Evolutionary conservation across 2,329 filamentous ascomycete species (phyloP).

Genomic region (Akanthomyces dipterigenus): DNA sequence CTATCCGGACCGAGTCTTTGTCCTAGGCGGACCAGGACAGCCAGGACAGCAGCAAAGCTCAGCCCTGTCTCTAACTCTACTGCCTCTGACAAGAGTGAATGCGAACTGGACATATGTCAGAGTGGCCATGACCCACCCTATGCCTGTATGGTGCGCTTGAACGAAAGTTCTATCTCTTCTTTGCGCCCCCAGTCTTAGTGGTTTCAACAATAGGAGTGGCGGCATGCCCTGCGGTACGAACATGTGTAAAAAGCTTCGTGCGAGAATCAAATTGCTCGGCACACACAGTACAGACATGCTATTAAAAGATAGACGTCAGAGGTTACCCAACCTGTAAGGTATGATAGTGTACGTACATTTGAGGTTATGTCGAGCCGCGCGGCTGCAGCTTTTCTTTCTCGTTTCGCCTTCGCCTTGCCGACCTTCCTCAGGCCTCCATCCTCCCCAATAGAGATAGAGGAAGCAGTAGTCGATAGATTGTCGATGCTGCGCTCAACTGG

Average conservation of each 20-base stretch:
- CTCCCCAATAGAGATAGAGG: slow-evolving; percentile 22
- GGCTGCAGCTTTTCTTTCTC: slow-evolving; percentile 41
- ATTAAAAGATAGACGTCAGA: background rate
- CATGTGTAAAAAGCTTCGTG: slow-evolving; percentile 66
- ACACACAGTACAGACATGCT: slow-evolving; percentile 41
- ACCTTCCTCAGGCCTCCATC: slow-evolving; percentile 31
- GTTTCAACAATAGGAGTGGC: slow-evolving; percentile 24
- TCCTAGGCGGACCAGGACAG: no score
- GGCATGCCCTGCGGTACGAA: slow-evolving; percentile 60
- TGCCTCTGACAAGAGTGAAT: background rate
- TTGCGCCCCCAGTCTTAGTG: background rate
- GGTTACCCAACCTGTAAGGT: background rate
- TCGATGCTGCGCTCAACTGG: background rate
- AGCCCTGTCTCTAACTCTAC: background rate
- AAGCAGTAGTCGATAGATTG: slow-evolving; percentile 13
- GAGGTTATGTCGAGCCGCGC: slow-evolving; percentile 28
- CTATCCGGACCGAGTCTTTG: no score
- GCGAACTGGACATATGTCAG: background rate
- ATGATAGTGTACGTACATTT: slow-evolving; percentile 14
- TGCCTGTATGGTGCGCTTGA: background rate
- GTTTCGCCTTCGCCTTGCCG: slow-evolving; percentile 45
- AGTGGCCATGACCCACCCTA: background rate
- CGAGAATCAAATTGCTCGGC: slow-evolving; percentile 49
- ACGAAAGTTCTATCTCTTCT: background rate
- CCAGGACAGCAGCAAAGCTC: no score